Evolutionary conservation across 805 yeast genomes (phyloP), one percentile per base, ranked within the genome.

Genomic region (Yarrowia deformans): DNA sequence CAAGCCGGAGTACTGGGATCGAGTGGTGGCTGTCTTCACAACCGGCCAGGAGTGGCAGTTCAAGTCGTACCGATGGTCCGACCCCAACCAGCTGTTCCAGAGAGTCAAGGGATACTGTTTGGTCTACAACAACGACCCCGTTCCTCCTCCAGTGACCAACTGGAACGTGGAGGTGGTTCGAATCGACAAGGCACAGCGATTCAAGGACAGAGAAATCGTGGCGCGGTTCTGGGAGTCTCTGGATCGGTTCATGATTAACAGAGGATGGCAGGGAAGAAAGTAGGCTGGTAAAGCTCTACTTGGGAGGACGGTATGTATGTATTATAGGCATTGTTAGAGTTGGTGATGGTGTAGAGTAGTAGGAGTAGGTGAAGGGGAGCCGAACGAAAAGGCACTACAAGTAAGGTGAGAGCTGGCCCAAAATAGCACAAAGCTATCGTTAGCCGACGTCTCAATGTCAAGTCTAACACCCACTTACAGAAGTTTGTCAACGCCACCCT

Each of bases 21-120:
- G 99, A 70, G 98, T 95, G 0, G 91, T 94, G 61, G 98, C 97
- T 0, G 90, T 95, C 46, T 89, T 95, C 81, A 94, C 97, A 18
- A 94, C 98, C 12, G 99, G 99, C 13, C 99, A 95, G 80, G 83
- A 88, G 68, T 95, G 99, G 99, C 99, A 95, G 80, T 91, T 95
- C 80, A 87, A 90, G 75, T 86, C 88, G 74, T 95, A 94, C 79
- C 90, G 89, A 76, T 90, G 93, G 87, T 83, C 87, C 48, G 87
- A 88, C 68, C 97, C 99, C 2, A 87, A 89, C 70, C 82, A 82
- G 54, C 82, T 95, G 72, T 95, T 95, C 79, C 95, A 90, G 75
- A 88, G 86, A 73, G 90, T 90, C 72, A 87, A 89, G 70, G 99
- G 99, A 1, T 93, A 86, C 76, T 90, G 87, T 74, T 83, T 93